Percentiles rank a stretch among this genome's conserved stretches.
These are phyloP conservation scores for Sphaceloma murrayae DNA, from an alignment of 2,329 filamentous ascomycete genomes.

Conservation along the genomic window DNA sequence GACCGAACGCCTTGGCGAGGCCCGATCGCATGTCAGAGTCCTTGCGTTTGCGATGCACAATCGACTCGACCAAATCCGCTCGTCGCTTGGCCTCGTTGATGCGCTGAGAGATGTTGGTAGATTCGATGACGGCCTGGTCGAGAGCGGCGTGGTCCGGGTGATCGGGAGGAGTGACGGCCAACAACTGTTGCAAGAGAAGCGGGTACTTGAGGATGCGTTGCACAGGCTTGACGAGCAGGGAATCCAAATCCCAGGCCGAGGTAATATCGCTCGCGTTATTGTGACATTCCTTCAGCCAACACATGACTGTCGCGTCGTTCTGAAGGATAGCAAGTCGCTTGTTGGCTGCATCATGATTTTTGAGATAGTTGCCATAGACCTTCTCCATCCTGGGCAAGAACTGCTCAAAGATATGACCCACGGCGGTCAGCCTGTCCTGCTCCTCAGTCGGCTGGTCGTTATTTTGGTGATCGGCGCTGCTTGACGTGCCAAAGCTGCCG, in stretches of 20 bases:
- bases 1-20: constrained; percentile 79
- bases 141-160: constrained; percentile 71
- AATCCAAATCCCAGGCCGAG: constrained; percentile 87
- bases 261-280: constrained; percentile 87
- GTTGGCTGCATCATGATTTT: constrained; percentile 56
- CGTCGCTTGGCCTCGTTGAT: constrained; percentile 97
- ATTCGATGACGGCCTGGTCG: constrained; percentile 61
- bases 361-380: constrained; percentile 55
- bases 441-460: constrained; percentile 36
- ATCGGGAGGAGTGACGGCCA: constrained; percentile 67
- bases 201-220: constrained; percentile 93
- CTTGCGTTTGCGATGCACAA: constrained; percentile 75
- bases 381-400: constrained; percentile 52
- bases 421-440: constrained; percentile 48
- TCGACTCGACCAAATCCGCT: constrained; percentile 82
- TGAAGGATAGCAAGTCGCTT: constrained; percentile 48
- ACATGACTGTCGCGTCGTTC: constrained; percentile 50
- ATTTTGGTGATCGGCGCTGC: constrained; percentile 28
- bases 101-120: constrained; percentile 49
- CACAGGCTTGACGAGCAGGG: constrained; percentile 92
- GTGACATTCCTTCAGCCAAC: constrained; percentile 91
- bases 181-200: constrained; percentile 68
- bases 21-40: constrained; percentile 80
- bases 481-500: constrained; percentile 38
- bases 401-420: constrained; percentile 50